phyloP scores from a whole-genome alignment of 768 basidiomycete genomes.

The Nidula microcarpa region DNA sequence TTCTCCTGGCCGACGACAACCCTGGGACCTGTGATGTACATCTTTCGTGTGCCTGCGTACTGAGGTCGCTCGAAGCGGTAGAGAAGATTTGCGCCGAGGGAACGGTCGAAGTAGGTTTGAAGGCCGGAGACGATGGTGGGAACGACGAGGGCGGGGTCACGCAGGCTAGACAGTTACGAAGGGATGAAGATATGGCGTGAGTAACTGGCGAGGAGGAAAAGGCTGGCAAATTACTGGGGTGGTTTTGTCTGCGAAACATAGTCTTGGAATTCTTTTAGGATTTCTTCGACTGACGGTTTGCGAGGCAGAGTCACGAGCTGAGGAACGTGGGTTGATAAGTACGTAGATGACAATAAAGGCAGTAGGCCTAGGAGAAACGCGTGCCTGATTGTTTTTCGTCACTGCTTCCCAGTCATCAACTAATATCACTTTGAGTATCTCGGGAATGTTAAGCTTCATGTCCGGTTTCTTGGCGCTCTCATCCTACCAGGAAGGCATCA shows the following conservation, averaged over 20 bases:
- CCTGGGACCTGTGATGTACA: slow-evolving; percentile 69
- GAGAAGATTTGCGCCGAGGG: slow-evolving; percentile 83
- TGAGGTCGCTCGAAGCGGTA: slow-evolving; percentile 96
- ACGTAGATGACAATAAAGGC: background rate
- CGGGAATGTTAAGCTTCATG: slow-evolving; percentile 88
- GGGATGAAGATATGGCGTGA: background rate
- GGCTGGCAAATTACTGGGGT: slow-evolving; percentile 31
- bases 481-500: slow-evolving; percentile 41
- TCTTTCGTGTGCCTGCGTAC: slow-evolving; percentile 74
- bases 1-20: slow-evolving; percentile 69
- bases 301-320: slow-evolving; percentile 86
- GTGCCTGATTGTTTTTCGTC: slow-evolving; percentile 89
- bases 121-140: slow-evolving; percentile 85
- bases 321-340: background rate
- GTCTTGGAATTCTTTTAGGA: slow-evolving; percentile 76
- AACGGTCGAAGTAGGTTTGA: slow-evolving; percentile 89
- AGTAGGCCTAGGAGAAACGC: slow-evolving; percentile 7
- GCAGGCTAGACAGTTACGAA: slow-evolving; percentile 38
- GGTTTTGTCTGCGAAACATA: slow-evolving; percentile 52
- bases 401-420: slow-evolving; percentile 99
- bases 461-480: slow-evolving; percentile 80
- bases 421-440: slow-evolving; percentile 80
- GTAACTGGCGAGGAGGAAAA: background rate
- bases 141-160: slow-evolving; percentile 65
- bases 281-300: slow-evolving; percentile 68